Percentiles rank a stretch among this genome's conserved stretches.
Evolutionary conservation across 495 filamentous ascomycete genomes (phyloP).

Genomic region (Hyphodiscus hymeniophilus): DNA sequence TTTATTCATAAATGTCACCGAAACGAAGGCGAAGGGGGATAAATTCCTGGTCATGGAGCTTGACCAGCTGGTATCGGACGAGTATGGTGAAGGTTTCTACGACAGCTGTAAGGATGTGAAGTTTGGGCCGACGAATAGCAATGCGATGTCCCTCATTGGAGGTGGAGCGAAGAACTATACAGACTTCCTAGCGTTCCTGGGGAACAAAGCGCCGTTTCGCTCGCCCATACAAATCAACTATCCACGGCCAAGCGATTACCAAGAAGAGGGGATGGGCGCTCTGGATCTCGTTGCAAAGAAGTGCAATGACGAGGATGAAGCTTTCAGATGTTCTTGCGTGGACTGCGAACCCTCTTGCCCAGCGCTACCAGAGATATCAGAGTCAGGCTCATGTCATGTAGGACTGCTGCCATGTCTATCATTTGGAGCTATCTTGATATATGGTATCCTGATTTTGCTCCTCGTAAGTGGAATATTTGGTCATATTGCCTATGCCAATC

Average conservation of each 20-base stretch:
- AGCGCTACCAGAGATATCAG: constrained; percentile 61
- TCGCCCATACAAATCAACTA: constrained; percentile 98
- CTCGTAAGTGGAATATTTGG: constrained; percentile 59
- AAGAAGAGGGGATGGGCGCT: constrained; percentile 56
- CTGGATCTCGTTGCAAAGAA: constrained; percentile 60
- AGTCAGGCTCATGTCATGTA: constrained; percentile 66
- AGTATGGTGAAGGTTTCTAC: constrained; percentile 85
- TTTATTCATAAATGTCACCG: constrained; percentile 87
- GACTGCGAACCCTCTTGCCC: constrained; percentile 85
- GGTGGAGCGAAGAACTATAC: constrained; percentile 88
- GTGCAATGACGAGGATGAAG: constrained; percentile 80
- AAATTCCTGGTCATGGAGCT: constrained; percentile 78
- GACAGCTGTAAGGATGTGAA: constrained; percentile 98
- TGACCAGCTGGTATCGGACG: constrained; percentile 79
- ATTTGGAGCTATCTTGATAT: constrained; percentile 82
- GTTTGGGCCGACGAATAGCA: constrained; percentile 84
- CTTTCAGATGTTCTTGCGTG: constrained; percentile 84
- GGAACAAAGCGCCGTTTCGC: constrained; percentile 66
- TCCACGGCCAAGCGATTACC: constrained; percentile 46
- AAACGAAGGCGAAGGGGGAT: constrained; percentile 53
- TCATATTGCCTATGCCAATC: constrained; percentile 65
- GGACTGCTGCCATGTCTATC: constrained; percentile 84
- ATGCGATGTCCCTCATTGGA: constrained; percentile 90
- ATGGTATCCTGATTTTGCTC: constrained; percentile 61
- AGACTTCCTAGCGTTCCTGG: constrained; percentile 81